Conservation (phyloP, 1,284 basidiomycete genomes). For the Polyporus tsugae region DNA sequence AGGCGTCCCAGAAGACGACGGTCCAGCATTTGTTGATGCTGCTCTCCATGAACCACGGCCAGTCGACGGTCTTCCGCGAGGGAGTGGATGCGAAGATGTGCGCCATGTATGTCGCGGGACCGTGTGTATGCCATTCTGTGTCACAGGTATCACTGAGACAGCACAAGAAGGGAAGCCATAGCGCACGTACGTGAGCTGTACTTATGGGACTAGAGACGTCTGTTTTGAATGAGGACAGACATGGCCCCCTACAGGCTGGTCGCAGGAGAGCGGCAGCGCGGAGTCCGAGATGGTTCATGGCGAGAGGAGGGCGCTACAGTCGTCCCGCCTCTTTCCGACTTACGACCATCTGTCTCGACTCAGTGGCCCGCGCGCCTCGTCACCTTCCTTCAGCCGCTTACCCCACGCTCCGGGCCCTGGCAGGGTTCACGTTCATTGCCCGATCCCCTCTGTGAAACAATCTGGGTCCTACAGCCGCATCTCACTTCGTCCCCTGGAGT, state of each 20-base stretch:
- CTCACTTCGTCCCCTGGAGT: neutral
- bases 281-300: slow-evolving; percentile 35
- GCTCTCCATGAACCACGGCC: slow-evolving; percentile 23
- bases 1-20: slow-evolving; percentile 14
- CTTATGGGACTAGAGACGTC: neutral
- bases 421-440: slow-evolving; percentile 15
- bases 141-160: neutral
- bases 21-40: slow-evolving; percentile 26
- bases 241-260: slow-evolving; percentile 22
- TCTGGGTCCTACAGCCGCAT: neutral
- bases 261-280: slow-evolving; percentile 29
- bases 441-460: slow-evolving; percentile 12
- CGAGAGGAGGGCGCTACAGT: slow-evolving; percentile 21
- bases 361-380: slow-evolving; percentile 7
- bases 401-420: neutral
- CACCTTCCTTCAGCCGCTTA: neutral
- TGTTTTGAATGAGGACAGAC: slow-evolving; percentile 15
- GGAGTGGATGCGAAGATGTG: slow-evolving; percentile 5
- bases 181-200: slow-evolving; percentile 21
- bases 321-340: slow-evolving; percentile 23
- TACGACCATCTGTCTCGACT: slow-evolving; percentile 19
- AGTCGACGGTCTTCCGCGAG: slow-evolving; percentile 3
- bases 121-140: slow-evolving; percentile 22
- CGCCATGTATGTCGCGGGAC: slow-evolving; percentile 12
- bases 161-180: neutral